These are phyloP conservation scores for Amanita thiersii DNA, from an alignment of 768 basidiomycete species.

Conservation along the genomic window DNA sequence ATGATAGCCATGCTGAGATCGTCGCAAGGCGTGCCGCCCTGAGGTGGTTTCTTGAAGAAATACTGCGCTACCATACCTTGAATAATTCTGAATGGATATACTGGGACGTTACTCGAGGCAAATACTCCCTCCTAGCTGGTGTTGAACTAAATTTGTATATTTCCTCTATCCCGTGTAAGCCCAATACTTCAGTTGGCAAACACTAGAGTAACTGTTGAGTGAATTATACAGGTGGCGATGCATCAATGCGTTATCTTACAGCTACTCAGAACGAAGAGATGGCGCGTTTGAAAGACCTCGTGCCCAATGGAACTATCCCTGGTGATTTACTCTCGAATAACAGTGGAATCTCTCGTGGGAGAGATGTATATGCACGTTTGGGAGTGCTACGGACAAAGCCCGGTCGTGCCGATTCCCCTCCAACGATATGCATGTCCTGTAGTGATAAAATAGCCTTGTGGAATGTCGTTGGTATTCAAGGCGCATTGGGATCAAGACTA, in stretches of 20 bases:
- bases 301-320: constrained; percentile 21
- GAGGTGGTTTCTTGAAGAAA: constrained; percentile 76
- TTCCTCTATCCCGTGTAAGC: constrained; percentile 47
- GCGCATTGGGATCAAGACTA: constrained; percentile 56
- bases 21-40: constrained; percentile 75
- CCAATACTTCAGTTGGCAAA: constrained; percentile 3
- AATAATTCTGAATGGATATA: constrained; percentile 45
- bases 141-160: constrained; percentile 65
- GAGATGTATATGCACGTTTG: constrained; percentile 67
- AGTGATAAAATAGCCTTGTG: constrained; percentile 92
- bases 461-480: constrained; percentile 81
- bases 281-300: constrained; percentile 58
- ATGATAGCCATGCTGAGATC: constrained; percentile 90
- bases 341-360: constrained; percentile 53
- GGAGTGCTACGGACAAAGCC: constrained; percentile 90
- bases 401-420: constrained; percentile 82
- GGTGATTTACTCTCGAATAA: constrained; percentile 13
- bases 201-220: constrained; percentile 7
- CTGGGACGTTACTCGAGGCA: constrained; percentile 21
- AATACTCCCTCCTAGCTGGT: constrained; percentile 35
- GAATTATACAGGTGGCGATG: constrained; percentile 67
- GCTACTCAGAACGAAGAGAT: constrained; percentile 64
- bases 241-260: constrained; percentile 75
- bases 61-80: constrained; percentile 24
- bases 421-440: constrained; percentile 83